Evolutionary conservation across 225 moss, liverwort and hornwort genomes (phyloP).

Genomic region (Neckera pumila): DNA sequence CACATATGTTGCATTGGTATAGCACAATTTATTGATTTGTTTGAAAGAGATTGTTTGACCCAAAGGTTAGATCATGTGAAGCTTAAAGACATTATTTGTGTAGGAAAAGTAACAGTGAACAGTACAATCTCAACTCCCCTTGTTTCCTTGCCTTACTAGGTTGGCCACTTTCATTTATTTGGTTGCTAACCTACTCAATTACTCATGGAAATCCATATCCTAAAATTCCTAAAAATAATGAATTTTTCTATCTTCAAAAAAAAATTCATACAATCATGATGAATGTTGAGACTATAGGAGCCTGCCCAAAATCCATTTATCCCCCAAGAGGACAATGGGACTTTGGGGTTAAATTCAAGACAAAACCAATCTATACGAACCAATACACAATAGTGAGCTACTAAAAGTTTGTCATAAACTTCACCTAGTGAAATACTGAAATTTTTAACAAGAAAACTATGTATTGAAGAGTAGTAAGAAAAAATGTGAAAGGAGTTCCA

Average conservation of each 20-base stretch:
- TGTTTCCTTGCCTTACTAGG: background rate
- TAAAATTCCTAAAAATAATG: too few species aligned
- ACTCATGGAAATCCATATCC: too few species aligned
- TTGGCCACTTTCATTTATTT: too few species aligned
- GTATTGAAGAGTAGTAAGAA: background rate
- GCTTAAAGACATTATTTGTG: accelerated
- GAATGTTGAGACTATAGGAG: too few species aligned
- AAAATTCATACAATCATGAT: too few species aligned
- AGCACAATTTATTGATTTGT: background rate
- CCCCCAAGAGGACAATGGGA: too few species aligned
- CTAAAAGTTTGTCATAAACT: background rate
- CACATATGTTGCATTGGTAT: background rate
- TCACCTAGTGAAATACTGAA: background rate
- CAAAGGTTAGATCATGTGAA: background rate
- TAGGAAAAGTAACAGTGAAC: too few species aligned
- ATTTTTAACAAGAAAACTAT: background rate
- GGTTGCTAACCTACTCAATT: too few species aligned
- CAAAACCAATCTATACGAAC: background rate
- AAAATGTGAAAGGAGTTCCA: background rate
- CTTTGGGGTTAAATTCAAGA: too few species aligned
- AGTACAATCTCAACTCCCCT: too few species aligned
- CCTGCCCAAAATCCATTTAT: too few species aligned
- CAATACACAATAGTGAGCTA: background rate
- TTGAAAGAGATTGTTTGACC: background rate
- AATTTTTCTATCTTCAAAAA: too few species aligned